Evolutionary conservation across 768 basidiomycete species (phyloP), one percentile per base, ranked within the genome.

Genomic region (Udeniomyces megalosporus): DNA sequence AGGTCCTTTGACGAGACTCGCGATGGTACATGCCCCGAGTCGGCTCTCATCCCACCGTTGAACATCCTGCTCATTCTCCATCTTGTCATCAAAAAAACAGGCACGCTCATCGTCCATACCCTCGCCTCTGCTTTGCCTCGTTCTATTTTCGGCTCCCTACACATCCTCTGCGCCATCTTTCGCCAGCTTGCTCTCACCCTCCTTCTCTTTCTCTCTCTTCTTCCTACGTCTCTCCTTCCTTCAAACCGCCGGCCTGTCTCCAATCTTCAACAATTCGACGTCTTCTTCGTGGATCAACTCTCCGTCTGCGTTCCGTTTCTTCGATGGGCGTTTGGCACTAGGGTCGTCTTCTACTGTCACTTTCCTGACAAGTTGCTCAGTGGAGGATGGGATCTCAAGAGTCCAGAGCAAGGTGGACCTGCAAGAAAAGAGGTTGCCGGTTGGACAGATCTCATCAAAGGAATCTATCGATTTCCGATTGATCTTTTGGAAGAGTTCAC

Each of bases 301-400:
- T 90, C 89, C 4, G 89, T 91, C 1, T 90, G 86, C 66, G 77
- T 96, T 28, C 93, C 93, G 0, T 77, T 95, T 62, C 77, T 99
- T 0, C 80, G 87, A 2, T 69, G 76, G 63, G 69, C 87, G 15
- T 80, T 78, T 2, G 77, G 77, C 24, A 87, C 81, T n/a, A 82
- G 88, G 2, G 86, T 93, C 32, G 84, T 97, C 22, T 97, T 96
- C 74, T 97, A 99, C 72, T 93, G 90, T 67, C 95, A 97, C 72
- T 97, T 99, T 67, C 95, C 93, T 0, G 93, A 99, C 75, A 93
- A 93, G 73, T 77, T 97, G 0, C 79, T 96, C 29, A 67, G 67
- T 48, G 73, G 72, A 14, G 73, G 72, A 35, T 71, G 73, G 71
- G 69, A 69, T 60, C 35, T 62, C 42, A 49, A 50, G 47, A 56